Base-by-base conservation (phyloP, 805 yeast genomes). In the Wickerhamomyces tratensis region DNA sequence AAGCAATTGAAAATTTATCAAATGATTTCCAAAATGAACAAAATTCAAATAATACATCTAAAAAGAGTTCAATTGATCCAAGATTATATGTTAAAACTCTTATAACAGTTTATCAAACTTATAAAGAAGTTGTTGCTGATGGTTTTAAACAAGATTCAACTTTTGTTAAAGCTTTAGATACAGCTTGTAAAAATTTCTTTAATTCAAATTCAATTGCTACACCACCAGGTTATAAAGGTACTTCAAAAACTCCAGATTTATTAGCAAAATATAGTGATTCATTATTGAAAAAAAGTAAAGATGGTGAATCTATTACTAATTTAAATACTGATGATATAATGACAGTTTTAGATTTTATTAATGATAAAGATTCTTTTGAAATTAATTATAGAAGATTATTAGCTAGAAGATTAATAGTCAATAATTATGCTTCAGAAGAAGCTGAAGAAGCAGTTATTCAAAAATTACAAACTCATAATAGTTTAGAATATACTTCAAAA, bases 321-420 rank as follows among this genome's bases (percentile, higher is more conserved):
- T 77, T 89, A 80, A 77, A 79, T 41, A 77, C 84, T 39, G 89
- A 84, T 51, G 93, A 89, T 55, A 75, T 93, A 53, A 86, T 91
- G 85, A 76, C 81, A 13, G 71, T 93, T 27, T 86, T 93, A 70
- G 82, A 81, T 56, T 91, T 85, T 58, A 73, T 94, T 45, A 88
- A 86, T 37, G 98, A 93, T 60, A 89, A 88, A 61, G 98, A 94
- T 67, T 86, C 93, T 36, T 94, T 93, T 64, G 98, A 93, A 65
- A 83, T 82, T 47, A 84, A 86, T 67, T 93, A 93, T 63, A 79
- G 97, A 62, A 77, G 97, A 48, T 69, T 83, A 57, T 72, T 93
- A 52, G 91, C 98, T 10, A 85, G 83, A 59, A 77, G 99, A 59
- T 74, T 93, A 52, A 89, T 93, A 54, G 82, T 84, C 57, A 84